A percentile compares a stretch with the other conserved stretches of the same genome.
These are phyloP conservation scores for Botrytis porri DNA, from an alignment of 2,329 filamentous ascomycete species.

Conservation along the genomic window DNA sequence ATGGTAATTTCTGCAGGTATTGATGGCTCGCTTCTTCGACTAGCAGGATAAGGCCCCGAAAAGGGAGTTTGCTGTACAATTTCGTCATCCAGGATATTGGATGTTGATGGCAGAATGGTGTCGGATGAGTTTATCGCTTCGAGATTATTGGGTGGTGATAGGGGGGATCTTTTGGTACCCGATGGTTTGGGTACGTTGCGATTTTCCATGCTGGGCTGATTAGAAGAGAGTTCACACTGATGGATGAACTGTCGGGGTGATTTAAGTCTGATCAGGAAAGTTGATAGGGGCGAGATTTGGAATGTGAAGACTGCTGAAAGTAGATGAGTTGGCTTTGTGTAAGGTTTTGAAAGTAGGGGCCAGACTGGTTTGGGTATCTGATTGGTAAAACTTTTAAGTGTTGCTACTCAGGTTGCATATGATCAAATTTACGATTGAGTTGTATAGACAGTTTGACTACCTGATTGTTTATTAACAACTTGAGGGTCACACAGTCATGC, in stretches of 20 bases:
- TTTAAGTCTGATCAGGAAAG: too few relatives aligned
- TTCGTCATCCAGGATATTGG: background rate
- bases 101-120: too few relatives aligned
- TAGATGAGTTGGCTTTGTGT: background rate
- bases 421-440: background rate
- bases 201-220: background rate
- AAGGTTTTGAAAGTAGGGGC: too few relatives aligned
- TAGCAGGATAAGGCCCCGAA: background rate
- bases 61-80: background rate
- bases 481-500: background rate
- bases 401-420: background rate
- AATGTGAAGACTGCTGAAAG: too few relatives aligned
- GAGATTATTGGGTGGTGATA: background rate
- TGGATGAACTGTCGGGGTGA: background rate
- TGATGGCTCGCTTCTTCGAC: background rate
- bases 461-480: background rate
- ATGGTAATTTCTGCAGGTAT: rapidly evolving
- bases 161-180: too few relatives aligned
- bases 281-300: background rate
- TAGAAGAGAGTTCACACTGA: background rate
- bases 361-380: too few relatives aligned
- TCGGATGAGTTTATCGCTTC: too few relatives aligned
- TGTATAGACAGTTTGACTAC: background rate
- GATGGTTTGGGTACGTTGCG: background rate
- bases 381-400: too few relatives aligned